Evolutionary conservation across 2,329 filamentous ascomycete species (phyloP).

Genomic region (Talaromyces sp.): DNA sequence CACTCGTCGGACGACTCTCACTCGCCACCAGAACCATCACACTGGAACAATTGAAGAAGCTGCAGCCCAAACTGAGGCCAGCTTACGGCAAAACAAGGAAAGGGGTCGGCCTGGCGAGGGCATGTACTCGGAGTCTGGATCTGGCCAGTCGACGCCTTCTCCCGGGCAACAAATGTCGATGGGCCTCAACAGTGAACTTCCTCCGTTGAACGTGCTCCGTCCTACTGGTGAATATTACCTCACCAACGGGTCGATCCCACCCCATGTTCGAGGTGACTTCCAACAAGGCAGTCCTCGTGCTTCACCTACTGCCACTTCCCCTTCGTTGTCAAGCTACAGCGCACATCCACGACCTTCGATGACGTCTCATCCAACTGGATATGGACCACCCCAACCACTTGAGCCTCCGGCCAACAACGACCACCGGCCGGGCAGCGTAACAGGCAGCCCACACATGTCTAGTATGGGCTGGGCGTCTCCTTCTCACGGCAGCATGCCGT

Average conservation of each 20-base stretch:
- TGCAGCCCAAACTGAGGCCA: slow-evolving; percentile 79
- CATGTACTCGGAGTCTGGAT: slow-evolving; percentile 39
- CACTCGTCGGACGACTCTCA: slow-evolving; percentile 88
- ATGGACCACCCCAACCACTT: slow-evolving; percentile 76
- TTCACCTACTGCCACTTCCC: slow-evolving; percentile 58
- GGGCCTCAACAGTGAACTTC: slow-evolving; percentile 71
- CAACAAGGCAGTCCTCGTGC: slow-evolving; percentile 63
- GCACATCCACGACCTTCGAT: slow-evolving; percentile 50
- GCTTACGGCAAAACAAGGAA: slow-evolving; percentile 56
- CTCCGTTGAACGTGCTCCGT: slow-evolving; percentile 63
- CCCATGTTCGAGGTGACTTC: slow-evolving; percentile 72
- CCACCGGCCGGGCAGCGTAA: slow-evolving; percentile 67
- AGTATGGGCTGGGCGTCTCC: slow-evolving; percentile 83
- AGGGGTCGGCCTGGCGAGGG: slow-evolving; percentile 31
- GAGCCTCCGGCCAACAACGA: slow-evolving; percentile 76
- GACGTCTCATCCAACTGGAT: slow-evolving; percentile 79
- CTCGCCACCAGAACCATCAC: slow-evolving; percentile 92
- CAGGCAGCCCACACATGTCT: slow-evolving; percentile 78
- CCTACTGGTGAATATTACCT: slow-evolving; percentile 69
- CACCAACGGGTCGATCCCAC: slow-evolving; percentile 70
- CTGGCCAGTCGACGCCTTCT: slow-evolving; percentile 63
- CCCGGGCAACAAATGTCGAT: slow-evolving; percentile 76
- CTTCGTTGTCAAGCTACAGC: slow-evolving; percentile 57
- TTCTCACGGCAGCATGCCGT: slow-evolving; percentile 64
- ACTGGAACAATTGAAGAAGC: slow-evolving; percentile 93